Evolutionary conservation across 75 land plant genomes (phyloP), one percentile per base, ranked within the genome.

Genomic region (Cupressus sempervirens): DNA sequence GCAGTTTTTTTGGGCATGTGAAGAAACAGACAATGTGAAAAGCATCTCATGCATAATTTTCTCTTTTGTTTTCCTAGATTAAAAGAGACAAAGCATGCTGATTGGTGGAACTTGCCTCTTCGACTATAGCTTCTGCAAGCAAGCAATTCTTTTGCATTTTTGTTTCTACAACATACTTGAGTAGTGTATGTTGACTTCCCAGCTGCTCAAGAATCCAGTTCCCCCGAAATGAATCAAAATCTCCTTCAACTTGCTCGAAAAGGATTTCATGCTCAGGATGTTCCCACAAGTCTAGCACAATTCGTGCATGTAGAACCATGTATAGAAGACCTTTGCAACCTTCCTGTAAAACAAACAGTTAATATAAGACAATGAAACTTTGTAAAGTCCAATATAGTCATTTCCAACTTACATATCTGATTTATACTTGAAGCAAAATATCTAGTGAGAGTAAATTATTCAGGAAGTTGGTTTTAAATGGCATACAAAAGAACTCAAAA

Each of bases 271-370:
- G 89, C 84, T 88, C 91, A 85, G 91, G 92, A n/a, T 84, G 82
- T 75, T 98, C 99, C 88, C 88, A 89, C 87, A 98, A 86, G 80
- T 98, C 99, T 54, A 98, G 83, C 29, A 96, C 93, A 70, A 96
- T 98, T n/a, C 99, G 96, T 83, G 99, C 98, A 92, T 98, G 99
- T 38, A 98, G 92, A 58, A 96, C 95, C 99, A 98, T 96, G 86
- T 98, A 98, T 68, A 98, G 48, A 35, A 98, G 90, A 41, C 99
- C 93, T 88, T 96, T 98, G 93, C 98, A 98, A 82, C 99, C 99
- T 88, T 98, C 99, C 99, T 98, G 93, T 70, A 89, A 67, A 70
- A 83, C 65, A 84, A 23, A n/a, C 36, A 86, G 20, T n/a, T 80
- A 70, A 70, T 32, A 67, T 4, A 56, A 52, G 75, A 20, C 26